phyloP scores from a whole-genome alignment of 1,139 yeast species.

The Tardiomyces blankii region DNA sequence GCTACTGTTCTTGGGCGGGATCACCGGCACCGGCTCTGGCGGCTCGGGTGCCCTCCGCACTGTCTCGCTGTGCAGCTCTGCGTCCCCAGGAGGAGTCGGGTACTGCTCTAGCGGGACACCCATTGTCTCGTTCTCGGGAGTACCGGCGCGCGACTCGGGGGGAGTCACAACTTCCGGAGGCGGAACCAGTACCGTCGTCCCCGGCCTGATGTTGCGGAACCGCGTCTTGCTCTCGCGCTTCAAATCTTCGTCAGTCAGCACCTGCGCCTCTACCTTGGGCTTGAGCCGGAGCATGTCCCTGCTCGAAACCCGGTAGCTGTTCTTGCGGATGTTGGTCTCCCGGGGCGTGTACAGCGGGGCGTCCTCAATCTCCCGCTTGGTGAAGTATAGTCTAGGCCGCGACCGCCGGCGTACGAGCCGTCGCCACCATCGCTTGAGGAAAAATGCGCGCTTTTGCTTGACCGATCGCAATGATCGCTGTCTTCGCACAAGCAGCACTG shows the following conservation, averaged over 20 bases:
- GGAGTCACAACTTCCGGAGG: not conserved
- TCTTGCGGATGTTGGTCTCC: not conserved
- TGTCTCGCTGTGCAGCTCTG: not conserved
- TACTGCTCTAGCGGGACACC: not conserved
- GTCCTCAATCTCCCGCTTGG: not conserved
- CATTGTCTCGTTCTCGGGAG: not conserved
- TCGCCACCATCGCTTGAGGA: not conserved
- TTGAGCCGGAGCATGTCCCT: not conserved
- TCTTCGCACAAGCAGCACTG: not conserved
- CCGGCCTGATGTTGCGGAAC: not conserved
- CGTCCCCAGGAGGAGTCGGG: not conserved
- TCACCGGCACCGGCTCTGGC: not conserved
- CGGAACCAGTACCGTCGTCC: not conserved
- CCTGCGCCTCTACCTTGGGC: not conserved
- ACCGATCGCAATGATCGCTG: not conserved
- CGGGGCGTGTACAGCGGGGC: not conserved
- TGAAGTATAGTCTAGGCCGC: not conserved
- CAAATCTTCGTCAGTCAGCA: not conserved
- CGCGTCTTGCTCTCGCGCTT: not conserved
- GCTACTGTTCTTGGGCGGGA: not conserved
- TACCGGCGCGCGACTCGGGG: not conserved
- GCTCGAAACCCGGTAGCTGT: not conserved
- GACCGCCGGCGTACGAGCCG: not conserved
- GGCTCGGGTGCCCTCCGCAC: not conserved
- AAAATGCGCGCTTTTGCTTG: not conserved